Evolutionary conservation across 1,139 yeast species (phyloP).

Genomic region (Diutina catenulata): DNA sequence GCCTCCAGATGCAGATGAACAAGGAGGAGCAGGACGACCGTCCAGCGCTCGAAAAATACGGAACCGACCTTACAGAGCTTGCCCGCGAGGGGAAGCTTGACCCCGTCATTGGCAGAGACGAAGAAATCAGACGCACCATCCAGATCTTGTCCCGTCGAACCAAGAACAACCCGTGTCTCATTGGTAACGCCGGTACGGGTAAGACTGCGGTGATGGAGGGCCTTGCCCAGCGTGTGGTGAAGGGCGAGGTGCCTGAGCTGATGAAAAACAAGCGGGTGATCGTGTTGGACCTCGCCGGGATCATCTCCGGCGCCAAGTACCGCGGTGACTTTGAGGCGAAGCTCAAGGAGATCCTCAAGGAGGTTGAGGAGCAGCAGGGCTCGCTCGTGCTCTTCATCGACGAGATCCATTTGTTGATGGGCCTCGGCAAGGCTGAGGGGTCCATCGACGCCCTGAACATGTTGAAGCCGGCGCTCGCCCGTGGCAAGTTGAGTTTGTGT

Average conservation of each 20-base stretch:
- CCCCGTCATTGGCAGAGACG: slow-evolving; percentile 95
- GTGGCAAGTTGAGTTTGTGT: slow-evolving; percentile 87
- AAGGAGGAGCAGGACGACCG: slow-evolving; percentile 41
- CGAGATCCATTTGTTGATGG: slow-evolving; percentile 83
- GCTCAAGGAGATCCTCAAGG: slow-evolving; percentile 71
- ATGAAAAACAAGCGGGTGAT: slow-evolving; percentile 77
- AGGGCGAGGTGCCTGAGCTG: slow-evolving; percentile 90
- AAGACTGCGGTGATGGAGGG: slow-evolving; percentile 97
- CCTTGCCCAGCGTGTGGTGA: slow-evolving; percentile 80
- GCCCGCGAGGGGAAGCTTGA: slow-evolving; percentile 88
- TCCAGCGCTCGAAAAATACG: slow-evolving; percentile 77
- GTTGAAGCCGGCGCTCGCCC: slow-evolving; percentile 86
- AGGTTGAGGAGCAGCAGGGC: slow-evolving; percentile 75
- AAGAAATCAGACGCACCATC: slow-evolving; percentile 83
- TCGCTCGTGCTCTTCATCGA: slow-evolving; percentile 78
- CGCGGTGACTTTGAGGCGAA: slow-evolving; percentile 95
- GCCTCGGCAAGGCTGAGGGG: slow-evolving; percentile 92
- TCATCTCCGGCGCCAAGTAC: slow-evolving; percentile 89
- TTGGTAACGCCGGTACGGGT: slow-evolving; percentile 97
- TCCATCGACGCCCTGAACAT: slow-evolving; percentile 92
- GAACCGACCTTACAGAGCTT: slow-evolving; percentile 76
- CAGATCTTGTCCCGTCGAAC: slow-evolving; percentile 88
- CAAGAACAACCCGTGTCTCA: slow-evolving; percentile 86
- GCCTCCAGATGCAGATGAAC: slow-evolving; percentile 30
- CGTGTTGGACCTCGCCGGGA: slow-evolving; percentile 76